Evolutionary conservation across 768 basidiomycete genomes (phyloP), one percentile per base, ranked within the genome.

Genomic region (Tubosaeta sp.): DNA sequence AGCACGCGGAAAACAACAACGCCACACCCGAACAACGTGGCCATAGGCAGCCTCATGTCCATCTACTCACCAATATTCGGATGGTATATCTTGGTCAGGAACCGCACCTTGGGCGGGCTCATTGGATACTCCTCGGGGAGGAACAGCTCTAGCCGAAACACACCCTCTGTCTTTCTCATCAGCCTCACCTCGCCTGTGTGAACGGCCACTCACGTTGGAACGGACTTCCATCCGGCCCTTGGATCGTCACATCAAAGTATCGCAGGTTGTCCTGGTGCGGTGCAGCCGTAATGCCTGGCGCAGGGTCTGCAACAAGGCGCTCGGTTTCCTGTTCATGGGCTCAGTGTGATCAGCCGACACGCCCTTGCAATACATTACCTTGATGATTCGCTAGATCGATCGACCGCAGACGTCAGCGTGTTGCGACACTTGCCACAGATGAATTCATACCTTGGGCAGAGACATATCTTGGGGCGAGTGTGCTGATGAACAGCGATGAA

Each of bases 121-220:
- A 99, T 99, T 1, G 97, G 97, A 73, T 99, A 99, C 71, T 98
- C 97, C 71, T 98, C 97, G 5, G 97, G 97, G 26, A 99, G 77
- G 75, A 98, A 99, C 41, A 99, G 77, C 71, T 99, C 97, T n/a
- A 98, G 80, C 62, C 86, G 88, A 76, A 98, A 98, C 17, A 89
- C 76, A 19, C 95, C 97, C 61, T 86, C 95, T 97, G 53, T 35
- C 5, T 14, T 16, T n/a, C 10, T 22, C 41, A 17, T 64, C 48
- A 65, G 62, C 25, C 11, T 14, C 14, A 13, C 16, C 22, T 4
- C 5, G 34, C n/a, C 17, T 22, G 35, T 26, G 1, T 33, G 25
- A 43, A 5, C 19, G 14, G 33, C 7, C 12, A 76, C 84, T 65
- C 65, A 91, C 91, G 81, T 70, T 81, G 80, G 68, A 97, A 99